Evolutionary conservation across 1,139 yeast genomes (phyloP), one percentile per base, ranked within the genome.

Genomic region (Taphrina wiesneri): DNA sequence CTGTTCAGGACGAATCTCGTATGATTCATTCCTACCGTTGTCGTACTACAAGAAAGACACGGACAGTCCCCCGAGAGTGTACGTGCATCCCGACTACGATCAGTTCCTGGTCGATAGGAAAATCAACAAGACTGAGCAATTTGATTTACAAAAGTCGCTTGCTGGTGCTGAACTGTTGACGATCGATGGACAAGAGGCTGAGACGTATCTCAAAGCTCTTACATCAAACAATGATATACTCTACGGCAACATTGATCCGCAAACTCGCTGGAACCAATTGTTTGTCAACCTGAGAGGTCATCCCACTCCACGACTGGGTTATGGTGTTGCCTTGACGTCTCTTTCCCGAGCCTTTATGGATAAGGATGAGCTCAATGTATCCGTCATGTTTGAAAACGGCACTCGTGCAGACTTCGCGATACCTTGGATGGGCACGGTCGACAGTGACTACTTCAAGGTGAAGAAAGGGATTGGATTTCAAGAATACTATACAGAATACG

Each of bases 231-330:
- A 15, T 13, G 59, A 54, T 36, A 36, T 39, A 7, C 32, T 54
- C 23, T 54, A 21, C 19, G 59, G 59, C 21, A 54, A 54, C 23
- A 36, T 54, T 39, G 59, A 54, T 54, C 59, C 59, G 5, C 47
- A 54, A 34, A 54, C 59, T 13, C 46, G 59, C 7, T 54, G 41
- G 43, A 54, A 54, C 36, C 59, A 54, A 19, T 15, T 54, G 36
- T 54, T 54, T 54, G 59, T 54, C 3, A 54, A 54, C 23, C 32
- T 54, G 30, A n/a, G 59, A 25, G 59, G 59, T 39, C 49, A 36
- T 39, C 59, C 59, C n/a, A 54, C 59, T 7, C 59, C 59, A 13
- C 30, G 59, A 3, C 49, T 54, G 13, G 59, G 59, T 5, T 54
- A 54, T 23, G 59, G 59, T 11, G 59, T 54, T 11, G 59, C 59